Base-by-base conservation (phyloP, 768 basidiomycete species). In the Pisolithus albus region DNA sequence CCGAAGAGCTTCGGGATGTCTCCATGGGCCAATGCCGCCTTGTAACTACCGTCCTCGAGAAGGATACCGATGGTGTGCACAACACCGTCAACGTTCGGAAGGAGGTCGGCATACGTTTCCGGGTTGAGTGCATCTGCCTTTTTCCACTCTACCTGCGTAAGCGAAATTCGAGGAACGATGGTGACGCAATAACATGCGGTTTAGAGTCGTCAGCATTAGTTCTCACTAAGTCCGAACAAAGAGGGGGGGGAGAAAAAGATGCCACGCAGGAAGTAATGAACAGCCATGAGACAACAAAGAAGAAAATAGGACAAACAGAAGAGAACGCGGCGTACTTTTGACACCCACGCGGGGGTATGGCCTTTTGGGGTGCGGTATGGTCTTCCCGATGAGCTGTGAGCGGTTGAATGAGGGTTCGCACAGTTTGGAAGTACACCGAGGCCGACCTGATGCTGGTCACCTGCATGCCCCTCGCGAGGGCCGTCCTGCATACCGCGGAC, bases 11-110 rank as follows among this genome's bases (percentile, higher is more conserved):
- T 76, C 15, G 75, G 58, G 23, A 85, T 44, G 61, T 87, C 73
- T 11, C 83, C 82, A 47, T 75, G 73, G 54, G 75, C 74, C 41
- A 97, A 58, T 36, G 83, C 79, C 36, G 73, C 65, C 68, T 99
- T 99, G 75, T 99, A 99, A 41, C 70, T 73, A 18, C 75, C 73
- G 59, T 84, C 82, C 63, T 94, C 91, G 30, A 98, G 73, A 46
- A 99, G 80, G 9, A 86, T 90, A 42, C 96, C 96, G 18, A 98
- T 76, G 1, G 96, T 95, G 65, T 97, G 93, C 36, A 99, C 92
- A 26, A 98, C 86, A 1, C 86, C 91, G 21, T 79, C 79, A 23
- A 78, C 81, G 21, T 74, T 68, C 0, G 82, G 75, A 45, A 97
- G 75, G 19, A 93, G 70, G 50, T 82, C 72, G 8, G 75, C 73